Base-by-base conservation (phyloP, 2,329 filamentous ascomycete genomes). In the Microcera coccophila region DNA sequence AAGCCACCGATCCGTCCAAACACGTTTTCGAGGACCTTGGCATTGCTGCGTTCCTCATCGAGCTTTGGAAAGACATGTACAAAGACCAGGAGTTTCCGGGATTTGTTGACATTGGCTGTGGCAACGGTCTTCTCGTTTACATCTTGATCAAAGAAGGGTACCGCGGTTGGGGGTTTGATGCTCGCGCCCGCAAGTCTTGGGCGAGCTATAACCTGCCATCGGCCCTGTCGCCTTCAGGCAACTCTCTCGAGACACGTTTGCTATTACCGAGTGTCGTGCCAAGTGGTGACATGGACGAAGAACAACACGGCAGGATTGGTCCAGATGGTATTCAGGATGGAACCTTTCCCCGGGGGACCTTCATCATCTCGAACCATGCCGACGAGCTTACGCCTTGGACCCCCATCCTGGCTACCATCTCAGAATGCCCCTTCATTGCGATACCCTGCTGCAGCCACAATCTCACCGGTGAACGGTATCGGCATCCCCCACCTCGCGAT, bases 321-420 rank as follows among this genome's bases (percentile, higher is more conserved):
- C n/a, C 45, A 3, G 42, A 53, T 4, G 47, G 45, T 4, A 61
- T 73, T 14, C 74, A 81, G 56, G 64, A 73, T 48, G 93, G 91
- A 26, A 59, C 73, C 9, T 95, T 97, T 58, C 74, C 80, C 0
- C 62, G 65, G 14, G 81, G 81, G 20, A 94, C 89, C 0, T 98
- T 98, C 65, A 89, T 98, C 57, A 85, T 98, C 50, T 95, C 90
- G 37, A 98, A 98, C 61, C 93, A 98, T 63, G 91, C 91, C 10
- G 93, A 98, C 62, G 90, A 98, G 67, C 76, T 98, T 12, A 98
- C 93, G 0, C 81, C 88, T 1, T 98, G 93, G 93, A 97, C 93
- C 0, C 93, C 93, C 0, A 76, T 97, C 15, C 78, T 98, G 31
- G 90, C 88, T 1, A 79, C 81, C 5, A 70, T 89, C 2, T 90